A percentile compares a stretch with the other conserved stretches of the same genome.
Conservation (phyloP, 805 yeast genomes). For the Candida germanica region DNA sequence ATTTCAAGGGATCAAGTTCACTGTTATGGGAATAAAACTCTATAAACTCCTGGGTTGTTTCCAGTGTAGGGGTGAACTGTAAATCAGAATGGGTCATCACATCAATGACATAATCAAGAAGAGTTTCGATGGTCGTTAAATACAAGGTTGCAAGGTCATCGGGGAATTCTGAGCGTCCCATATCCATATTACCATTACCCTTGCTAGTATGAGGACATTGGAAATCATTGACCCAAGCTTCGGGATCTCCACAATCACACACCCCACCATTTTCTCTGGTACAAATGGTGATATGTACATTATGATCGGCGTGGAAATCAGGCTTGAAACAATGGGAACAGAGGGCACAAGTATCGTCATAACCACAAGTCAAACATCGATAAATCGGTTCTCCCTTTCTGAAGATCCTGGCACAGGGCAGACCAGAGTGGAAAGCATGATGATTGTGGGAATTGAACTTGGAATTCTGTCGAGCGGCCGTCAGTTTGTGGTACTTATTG, state of each 20-base stretch:
- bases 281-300: constrained; percentile 60
- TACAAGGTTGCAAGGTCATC: constrained; percentile 39
- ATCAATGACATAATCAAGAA: constrained; percentile 61
- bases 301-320: constrained; percentile 69
- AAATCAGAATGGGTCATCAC: constrained; percentile 50
- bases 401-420: constrained; percentile 74
- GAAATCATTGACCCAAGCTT: constrained; percentile 65
- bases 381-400: constrained; percentile 79
- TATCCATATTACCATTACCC: constrained; percentile 5
- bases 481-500: constrained; percentile 23
- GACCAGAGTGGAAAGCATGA: constrained; percentile 50
- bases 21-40: constrained; percentile 29
- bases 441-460: constrained; percentile 22
- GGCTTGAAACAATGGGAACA: constrained; percentile 75
- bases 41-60: constrained; percentile 21
- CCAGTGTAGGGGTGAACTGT: constrained; percentile 31
- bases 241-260: constrained; percentile 88
- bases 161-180: constrained; percentile 31
- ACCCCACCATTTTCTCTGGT: constrained; percentile 73
- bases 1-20: constrained; percentile 38
- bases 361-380: constrained; percentile 71
- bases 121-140: constrained; percentile 40
- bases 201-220: constrained; percentile 42
- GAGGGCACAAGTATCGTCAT: constrained; percentile 80
- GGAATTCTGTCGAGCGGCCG: constrained; percentile 15